phyloP scores from a whole-genome alignment of 441 rosid species.

The Croton laevigatus region DNA sequence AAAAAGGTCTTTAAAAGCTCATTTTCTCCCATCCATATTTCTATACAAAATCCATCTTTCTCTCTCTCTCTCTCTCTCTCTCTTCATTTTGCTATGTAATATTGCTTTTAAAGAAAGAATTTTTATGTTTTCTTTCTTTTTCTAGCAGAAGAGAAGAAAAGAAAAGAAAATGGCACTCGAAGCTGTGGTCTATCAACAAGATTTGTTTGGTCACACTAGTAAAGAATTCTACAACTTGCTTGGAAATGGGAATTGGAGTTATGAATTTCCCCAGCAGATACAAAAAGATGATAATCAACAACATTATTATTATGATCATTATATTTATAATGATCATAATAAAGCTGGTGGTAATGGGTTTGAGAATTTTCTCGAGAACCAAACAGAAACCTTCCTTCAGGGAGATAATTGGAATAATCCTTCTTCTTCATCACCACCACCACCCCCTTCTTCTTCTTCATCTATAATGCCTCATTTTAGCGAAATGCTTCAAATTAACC shows the following conservation, averaged over 20 bases:
- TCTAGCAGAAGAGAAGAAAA: neutral
- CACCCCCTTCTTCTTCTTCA: neutral
- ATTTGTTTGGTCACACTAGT: conserved; percentile 35
- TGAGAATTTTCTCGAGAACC: conserved; percentile 37
- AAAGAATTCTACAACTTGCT: conserved; percentile 48
- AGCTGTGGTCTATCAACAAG: conserved; percentile 56
- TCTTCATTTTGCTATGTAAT: conserved; percentile 4
- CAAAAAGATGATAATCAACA: conserved; percentile 14
- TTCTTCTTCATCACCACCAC: conserved; percentile 28
- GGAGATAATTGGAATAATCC: conserved; percentile 32
- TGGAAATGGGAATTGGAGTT: conserved; percentile 36
- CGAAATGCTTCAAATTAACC: conserved; percentile 28
- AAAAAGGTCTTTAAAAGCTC: conserved; percentile 36
- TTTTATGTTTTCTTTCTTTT: neutral
- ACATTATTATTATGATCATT: too few species aligned
- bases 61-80: conserved; percentile 9
- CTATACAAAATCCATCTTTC: conserved; percentile 6
- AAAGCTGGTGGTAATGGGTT: conserved; percentile 26
- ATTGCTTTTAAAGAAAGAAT: neutral
- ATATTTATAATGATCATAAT: conserved; percentile 14
- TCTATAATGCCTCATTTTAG: conserved; percentile 28
- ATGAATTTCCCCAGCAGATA: conserved; percentile 17
- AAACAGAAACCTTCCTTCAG: conserved; percentile 35
- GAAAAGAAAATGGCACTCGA: conserved; percentile 61
- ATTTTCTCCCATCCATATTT: conserved; percentile 9